Base-by-base conservation (phyloP, 192 early-diverging fungal species). In the Borealophlyctis nickersoniae region DNA sequence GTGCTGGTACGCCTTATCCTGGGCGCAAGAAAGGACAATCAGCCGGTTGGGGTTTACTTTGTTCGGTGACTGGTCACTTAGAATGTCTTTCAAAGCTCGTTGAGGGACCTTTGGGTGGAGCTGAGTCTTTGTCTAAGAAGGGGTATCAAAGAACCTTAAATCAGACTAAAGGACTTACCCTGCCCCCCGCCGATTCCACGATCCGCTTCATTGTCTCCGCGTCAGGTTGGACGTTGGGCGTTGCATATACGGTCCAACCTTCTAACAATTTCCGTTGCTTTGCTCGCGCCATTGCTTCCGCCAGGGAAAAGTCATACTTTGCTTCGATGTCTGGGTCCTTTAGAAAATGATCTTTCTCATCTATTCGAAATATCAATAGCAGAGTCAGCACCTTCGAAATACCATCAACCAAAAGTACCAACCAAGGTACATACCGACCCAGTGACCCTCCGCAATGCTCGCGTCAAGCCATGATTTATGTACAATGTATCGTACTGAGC, bases 391-490 rank as follows among this genome's bases (percentile, higher is more conserved):
- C n/a, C n/a, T n/a, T n/a, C n/a, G n/a, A n/a, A n/a, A n/a, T n/a
- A n/a, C n/a, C n/a, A n/a, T n/a, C n/a, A n/a, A n/a, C n/a, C n/a
- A n/a, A n/a, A n/a, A n/a, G n/a, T n/a, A n/a, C n/a, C n/a, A n/a
- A n/a, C n/a, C n/a, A n/a, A 4, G 49, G 2, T 24, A 63, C 36
- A 28, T 24, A 29, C 56, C 56, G 4, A 60, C 2, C 26, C 27
- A 56, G 16, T 22, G n/a, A 1, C 31, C 31, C 16, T 56, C 64
- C 19, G 45, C 39, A 34, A 70, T 52, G 45, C 60, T 57, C 22
- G 28, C 45, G 16, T 50, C 24, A 5, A 76, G 22, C 74, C 74
- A 76, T 11, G 32, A 27, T 22, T 29, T n/a, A 34, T 69, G 49
- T 11, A 76, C 53, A 26, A 76, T 73, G 32, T 62, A 23, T 27